phyloP scores from a whole-genome alignment of 352 stramenopile genomes.

The Phytopythium ostracodes region DNA sequence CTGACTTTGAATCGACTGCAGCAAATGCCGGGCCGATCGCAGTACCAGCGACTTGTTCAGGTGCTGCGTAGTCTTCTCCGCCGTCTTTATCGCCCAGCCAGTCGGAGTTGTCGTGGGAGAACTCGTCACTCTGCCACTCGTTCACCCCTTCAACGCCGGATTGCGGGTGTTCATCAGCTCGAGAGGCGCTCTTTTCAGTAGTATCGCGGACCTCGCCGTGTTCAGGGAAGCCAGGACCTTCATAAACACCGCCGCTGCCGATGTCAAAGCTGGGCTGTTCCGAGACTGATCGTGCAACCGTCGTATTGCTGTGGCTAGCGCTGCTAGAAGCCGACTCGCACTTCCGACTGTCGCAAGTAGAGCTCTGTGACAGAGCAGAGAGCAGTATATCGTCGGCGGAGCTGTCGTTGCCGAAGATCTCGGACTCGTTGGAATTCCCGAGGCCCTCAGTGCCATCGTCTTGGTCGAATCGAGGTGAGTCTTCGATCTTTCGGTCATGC shows the following conservation, averaged over 20 bases:
- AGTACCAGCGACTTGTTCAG: not conserved
- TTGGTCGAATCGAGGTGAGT: conserved; percentile 1
- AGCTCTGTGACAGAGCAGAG: not conserved
- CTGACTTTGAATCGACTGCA: not conserved
- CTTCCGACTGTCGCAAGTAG: not conserved
- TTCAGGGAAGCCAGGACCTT: not conserved
- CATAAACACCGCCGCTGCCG: not conserved
- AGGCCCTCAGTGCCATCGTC: not conserved
- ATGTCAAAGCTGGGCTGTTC: not conserved
- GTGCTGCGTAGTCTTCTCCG: not conserved
- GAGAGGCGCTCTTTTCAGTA: not conserved
- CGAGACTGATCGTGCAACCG: not conserved
- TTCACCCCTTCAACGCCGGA: not conserved
- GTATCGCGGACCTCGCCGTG: not conserved
- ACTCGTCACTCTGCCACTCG: not conserved
- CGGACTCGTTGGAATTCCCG: not conserved
- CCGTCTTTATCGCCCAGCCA: not conserved
- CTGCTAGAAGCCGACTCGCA: not conserved
- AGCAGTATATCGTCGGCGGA: conserved; percentile 1
- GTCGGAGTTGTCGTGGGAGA: not conserved
- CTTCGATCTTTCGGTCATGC: not conserved
- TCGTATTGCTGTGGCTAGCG: not conserved
- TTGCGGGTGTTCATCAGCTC: not conserved
- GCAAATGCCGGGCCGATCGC: not conserved
- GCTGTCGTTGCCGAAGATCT: not conserved